phyloP scores from a whole-genome alignment of 805 yeast genomes.

The Saccharomycopsis fodiens region DNA sequence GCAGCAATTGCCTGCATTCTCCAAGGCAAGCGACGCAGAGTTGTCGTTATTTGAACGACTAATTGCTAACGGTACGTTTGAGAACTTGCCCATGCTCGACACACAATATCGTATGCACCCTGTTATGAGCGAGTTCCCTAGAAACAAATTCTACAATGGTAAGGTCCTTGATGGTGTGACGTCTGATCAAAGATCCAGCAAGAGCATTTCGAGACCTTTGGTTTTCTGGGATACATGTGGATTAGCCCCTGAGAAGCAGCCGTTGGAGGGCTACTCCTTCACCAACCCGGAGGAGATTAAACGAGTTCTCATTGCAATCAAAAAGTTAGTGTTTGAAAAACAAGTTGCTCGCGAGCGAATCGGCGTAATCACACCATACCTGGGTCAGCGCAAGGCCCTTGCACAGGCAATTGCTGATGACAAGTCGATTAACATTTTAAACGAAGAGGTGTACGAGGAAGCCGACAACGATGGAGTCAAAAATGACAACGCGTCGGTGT shows the following conservation, averaged over 20 bases:
- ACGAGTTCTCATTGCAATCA: slow-evolving; percentile 38
- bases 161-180: slow-evolving; percentile 52
- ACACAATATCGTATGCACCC: slow-evolving; percentile 69
- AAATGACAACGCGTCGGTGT: slow-evolving; percentile 37
- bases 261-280: slow-evolving; percentile 50
- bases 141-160: slow-evolving; percentile 42
- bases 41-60: slow-evolving; percentile 65
- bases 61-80: slow-evolving; percentile 51
- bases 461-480: slow-evolving; percentile 56
- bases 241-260: slow-evolving; percentile 38
- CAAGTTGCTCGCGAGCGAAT: slow-evolving; percentile 42
- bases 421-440: slow-evolving; percentile 46
- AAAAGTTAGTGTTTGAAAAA: slow-evolving; percentile 46
- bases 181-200: slow-evolving; percentile 39
- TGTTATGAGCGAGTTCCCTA: slow-evolving; percentile 49
- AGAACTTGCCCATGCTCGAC: slow-evolving; percentile 58
- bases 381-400: slow-evolving; percentile 62
- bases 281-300: slow-evolving; percentile 47
- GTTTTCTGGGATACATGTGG: slow-evolving; percentile 54
- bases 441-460: slow-evolving; percentile 39
- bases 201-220: slow-evolving; percentile 46
- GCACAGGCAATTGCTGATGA: slow-evolving; percentile 44
- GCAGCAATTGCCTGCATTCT: slow-evolving; percentile 64
- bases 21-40: slow-evolving; percentile 58
- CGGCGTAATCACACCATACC: slow-evolving; percentile 69